Evolutionary conservation across 179 eudicot genomes (phyloP), one percentile per base, ranked within the genome.

Genomic region (Heliamphora pulchella): DNA sequence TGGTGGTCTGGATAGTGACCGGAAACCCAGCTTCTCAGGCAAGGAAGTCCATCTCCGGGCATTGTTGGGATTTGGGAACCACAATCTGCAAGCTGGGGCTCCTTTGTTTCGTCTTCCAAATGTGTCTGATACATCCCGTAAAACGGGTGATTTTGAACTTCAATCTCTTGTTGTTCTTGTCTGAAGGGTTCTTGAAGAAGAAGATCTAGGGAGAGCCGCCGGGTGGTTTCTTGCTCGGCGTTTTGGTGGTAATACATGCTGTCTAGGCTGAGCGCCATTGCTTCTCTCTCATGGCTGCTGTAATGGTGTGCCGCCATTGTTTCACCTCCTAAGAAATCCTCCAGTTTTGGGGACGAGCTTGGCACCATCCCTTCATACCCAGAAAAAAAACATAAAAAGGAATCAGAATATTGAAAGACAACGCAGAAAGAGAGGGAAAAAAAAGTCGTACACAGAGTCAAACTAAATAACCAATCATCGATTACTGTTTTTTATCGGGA

Each of bases 251-350:
- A 88, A 81, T 88, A 90, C n/a, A 86, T 76, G 82, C 89, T 91
- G 87, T 90, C 94, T 50, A 91, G 81, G 82, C 91, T 90, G 0
- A 89, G 85, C 75, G 84, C 88, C 87, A 88, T 85, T 62, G 88
- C 51, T 81, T 79, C 85, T 47, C 83, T 85, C n/a, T 80, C 86
- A 81, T 85, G 84, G 81, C 73, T 81, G 1, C 71, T 79, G 58
- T 84, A 82, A 1, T 83, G 81, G 79, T 81, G 86, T 39, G 80
- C 78, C 55, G 80, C 86, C 86, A 88, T 83, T 75, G 80, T 85
- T 85, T 88, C 84, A 78, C 88, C 89, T n/a, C 91, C 96, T 31
- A 94, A 79, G 80, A 94, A 94, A 83, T 92, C 89, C 84, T 94
- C 98, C 0, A 92, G 88, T 65, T 94, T 94, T 8, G 95, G 97